Evolutionary conservation across 306 rosid species (phyloP).

Genomic region (Inga laurina): DNA sequence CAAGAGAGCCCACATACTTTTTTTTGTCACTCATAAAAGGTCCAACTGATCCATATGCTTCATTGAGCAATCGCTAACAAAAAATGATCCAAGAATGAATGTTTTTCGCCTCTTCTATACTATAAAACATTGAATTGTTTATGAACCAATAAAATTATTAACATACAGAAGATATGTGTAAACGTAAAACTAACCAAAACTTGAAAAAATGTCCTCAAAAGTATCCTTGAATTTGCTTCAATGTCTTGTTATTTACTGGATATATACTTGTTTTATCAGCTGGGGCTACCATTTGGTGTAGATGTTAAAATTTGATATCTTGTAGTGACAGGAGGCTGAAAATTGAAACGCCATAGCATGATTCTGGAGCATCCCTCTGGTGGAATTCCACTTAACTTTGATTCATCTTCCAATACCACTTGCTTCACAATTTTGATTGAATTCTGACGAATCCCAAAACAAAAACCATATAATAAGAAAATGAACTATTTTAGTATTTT

Average conservation of each 20-base stretch:
- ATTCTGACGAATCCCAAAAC: conserved; percentile 45
- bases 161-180: conserved; percentile 15
- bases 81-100: neutral
- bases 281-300: conserved; percentile 25
- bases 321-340: conserved; percentile 33
- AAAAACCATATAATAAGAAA: conserved; percentile 3
- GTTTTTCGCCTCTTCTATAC: conserved; percentile 8
- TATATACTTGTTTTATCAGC: neutral
- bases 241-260: neutral
- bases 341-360: conserved; percentile 77
- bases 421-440: conserved; percentile 90
- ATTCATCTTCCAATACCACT: conserved; percentile 93
- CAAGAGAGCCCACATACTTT: neutral
- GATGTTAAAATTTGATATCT: conserved; percentile 36
- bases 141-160: conserved; percentile 26
- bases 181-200: conserved; percentile 5
- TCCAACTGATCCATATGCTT: neutral
- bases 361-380: conserved; percentile 80
- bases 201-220: neutral
- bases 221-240: conserved; percentile 12
- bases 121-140: conserved; percentile 20
- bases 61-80: neutral
- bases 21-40: too few relatives aligned
- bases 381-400: conserved; percentile 82
- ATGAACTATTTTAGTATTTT: neutral